A percentile compares a stretch with the other conserved stretches of the same genome.
phyloP scores from a whole-genome alignment of 164 flowering plant genomes.

The Buxus sempervirens region DNA sequence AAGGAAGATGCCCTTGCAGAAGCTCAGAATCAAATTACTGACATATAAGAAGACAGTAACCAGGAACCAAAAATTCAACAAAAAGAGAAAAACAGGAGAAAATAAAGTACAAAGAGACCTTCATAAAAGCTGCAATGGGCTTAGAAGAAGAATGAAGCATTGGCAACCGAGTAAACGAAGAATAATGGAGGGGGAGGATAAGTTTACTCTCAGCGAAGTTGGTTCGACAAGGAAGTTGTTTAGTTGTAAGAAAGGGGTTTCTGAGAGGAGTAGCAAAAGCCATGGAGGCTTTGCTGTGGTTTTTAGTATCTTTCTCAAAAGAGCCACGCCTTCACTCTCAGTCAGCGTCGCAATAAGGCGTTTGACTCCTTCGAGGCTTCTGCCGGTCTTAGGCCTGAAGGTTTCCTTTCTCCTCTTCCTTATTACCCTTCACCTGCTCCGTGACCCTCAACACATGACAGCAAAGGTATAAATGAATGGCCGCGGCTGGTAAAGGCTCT shows the following conservation, averaged over 20 bases:
- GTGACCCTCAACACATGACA: too few relatives aligned
- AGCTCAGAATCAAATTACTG: not conserved
- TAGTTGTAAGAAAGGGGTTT: not conserved
- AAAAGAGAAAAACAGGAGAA: not conserved
- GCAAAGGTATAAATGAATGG: too few relatives aligned
- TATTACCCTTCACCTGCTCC: too few relatives aligned
- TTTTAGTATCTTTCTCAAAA: not conserved
- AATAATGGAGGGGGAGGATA: slow-evolving; percentile 4
- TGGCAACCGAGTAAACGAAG: slow-evolving; percentile 7
- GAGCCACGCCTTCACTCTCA: too few relatives aligned
- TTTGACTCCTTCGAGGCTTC: slow-evolving; percentile 2
- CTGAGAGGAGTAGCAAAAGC: slow-evolving; percentile 6
- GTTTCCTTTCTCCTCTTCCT: too few relatives aligned
- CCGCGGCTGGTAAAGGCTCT: too few relatives aligned
- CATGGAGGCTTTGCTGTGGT: slow-evolving; percentile 3
- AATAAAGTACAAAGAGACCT: slow-evolving; percentile 10
- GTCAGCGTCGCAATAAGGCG: too few relatives aligned
- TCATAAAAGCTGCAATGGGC: slow-evolving; percentile 12
- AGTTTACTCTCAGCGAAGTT: slow-evolving; percentile 1
- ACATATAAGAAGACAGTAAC: not conserved
- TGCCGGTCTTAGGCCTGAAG: not conserved
- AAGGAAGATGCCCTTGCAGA: too few relatives aligned
- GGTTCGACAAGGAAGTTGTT: not conserved
- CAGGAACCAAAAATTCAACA: not conserved
- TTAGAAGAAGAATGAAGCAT: slow-evolving; percentile 9